Percentiles rank a stretch among this genome's conserved stretches.
These are phyloP conservation scores for Cadophora sp. DNA, from an alignment of 2,329 filamentous ascomycete species.

Conservation along the genomic window DNA sequence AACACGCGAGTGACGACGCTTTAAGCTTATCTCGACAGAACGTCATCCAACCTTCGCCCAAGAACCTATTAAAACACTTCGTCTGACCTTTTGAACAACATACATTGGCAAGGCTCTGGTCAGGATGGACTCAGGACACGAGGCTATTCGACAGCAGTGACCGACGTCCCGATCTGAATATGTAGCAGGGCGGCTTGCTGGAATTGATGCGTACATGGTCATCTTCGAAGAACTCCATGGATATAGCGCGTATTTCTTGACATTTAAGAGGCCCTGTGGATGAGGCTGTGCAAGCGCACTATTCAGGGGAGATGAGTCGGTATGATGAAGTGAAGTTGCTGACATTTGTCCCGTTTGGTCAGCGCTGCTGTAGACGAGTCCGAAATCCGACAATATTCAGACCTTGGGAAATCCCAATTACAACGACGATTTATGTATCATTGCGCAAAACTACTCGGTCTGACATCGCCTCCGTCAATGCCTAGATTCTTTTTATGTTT, in stretches of 20 bases:
- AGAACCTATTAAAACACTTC: neutral
- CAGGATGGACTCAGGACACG: neutral
- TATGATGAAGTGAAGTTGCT: neutral
- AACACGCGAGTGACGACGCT: slow-evolving; percentile 1
- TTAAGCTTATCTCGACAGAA: slow-evolving; percentile 8
- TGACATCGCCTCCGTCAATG: neutral
- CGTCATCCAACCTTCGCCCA: neutral
- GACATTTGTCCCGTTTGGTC: neutral
- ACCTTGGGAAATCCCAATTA: neutral
- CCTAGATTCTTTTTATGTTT: no score
- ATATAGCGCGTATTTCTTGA: no score
- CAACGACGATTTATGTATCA: neutral
- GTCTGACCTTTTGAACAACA: neutral
- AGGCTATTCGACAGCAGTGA: neutral
- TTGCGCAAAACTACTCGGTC: neutral
- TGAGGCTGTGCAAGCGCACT: neutral
- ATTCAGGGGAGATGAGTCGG: neutral
- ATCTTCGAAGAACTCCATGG: neutral
- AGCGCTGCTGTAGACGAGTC: neutral
- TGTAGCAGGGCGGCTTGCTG: slow-evolving; percentile 1
- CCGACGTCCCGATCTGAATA: neutral
- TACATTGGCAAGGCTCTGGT: neutral
- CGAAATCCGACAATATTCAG: neutral
- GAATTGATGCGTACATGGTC: neutral
- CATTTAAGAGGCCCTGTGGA: neutral